Evolutionary conservation across 129 eudicot genomes (phyloP), one percentile per base, ranked within the genome.

Genomic region (Oenanthe sinensis): DNA sequence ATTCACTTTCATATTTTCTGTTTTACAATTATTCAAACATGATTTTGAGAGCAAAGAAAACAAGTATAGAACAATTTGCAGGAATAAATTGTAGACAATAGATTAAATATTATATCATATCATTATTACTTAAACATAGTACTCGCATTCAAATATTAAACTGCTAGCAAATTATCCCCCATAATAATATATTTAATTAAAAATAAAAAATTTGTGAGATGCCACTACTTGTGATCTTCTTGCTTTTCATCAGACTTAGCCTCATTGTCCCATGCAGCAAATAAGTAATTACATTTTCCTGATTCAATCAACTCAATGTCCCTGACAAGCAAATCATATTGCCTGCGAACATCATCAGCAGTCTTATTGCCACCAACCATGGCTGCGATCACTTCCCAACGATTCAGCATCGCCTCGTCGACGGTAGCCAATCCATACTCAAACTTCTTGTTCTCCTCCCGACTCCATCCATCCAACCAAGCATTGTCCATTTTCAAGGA

Each of bases 51-150:
- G 42, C 42, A 39, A 5, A 39, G 42, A 1, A 39, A 39, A 39
- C 42, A 89, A 74, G 91, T 91, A 16, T 96, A 91, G 49, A 46
- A 46, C 11, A 10, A 46, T 11, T 46, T 46, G 49, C 49, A 46
- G 49, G 49, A 45, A 45, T 45, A 33, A 33, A 33, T 33, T 33
- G 1, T 33, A 1, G 36, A 46, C 13, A 11, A 46, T 16, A 46
- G 13, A 13, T 46, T 11, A 13, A 11, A 46, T 10, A 10, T 46
- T 46, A 3, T 39, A 39, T 39, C 2, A 39, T 39, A 39, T 5
- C 5, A 39, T 5, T 39, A 39, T 5, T 39, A 39, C 42, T 39
- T 39, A 3, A 39, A 39, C 4, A 3, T 39, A 10, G 49, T 46
- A 46, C 49, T 46, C 1, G 14, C 13, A 46, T 2, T 46, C 49